These are phyloP conservation scores for Phytophthora boehmeriae DNA, from an alignment of 352 stramenopile genomes.

Conservation along the genomic window DNA sequence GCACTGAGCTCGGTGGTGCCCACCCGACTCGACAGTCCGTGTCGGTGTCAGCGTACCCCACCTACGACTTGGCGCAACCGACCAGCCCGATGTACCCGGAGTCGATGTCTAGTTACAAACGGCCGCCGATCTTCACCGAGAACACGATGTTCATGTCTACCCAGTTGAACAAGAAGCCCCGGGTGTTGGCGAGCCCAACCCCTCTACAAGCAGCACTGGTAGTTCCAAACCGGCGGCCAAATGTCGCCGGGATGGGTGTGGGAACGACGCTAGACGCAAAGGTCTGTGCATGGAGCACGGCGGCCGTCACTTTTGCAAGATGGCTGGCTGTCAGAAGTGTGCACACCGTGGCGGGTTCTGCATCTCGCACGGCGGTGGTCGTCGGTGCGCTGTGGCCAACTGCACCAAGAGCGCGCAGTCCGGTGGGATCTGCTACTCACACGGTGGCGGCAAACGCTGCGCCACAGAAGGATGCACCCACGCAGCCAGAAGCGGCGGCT, in stretches of 20 bases:
- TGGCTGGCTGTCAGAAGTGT: slow-evolving; percentile 83
- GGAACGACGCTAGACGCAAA: slow-evolving; percentile 76
- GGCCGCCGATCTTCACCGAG: slow-evolving; percentile 25
- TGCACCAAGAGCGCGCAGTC: slow-evolving; percentile 85
- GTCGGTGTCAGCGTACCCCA: slow-evolving; percentile 18
- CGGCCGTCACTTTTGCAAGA: slow-evolving; percentile 86
- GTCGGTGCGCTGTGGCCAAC: slow-evolving; percentile 71
- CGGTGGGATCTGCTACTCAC: slow-evolving; percentile 84
- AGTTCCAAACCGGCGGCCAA: slow-evolving; percentile 32
- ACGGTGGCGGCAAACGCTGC: slow-evolving; percentile 85
- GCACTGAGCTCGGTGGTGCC: slow-evolving; percentile 34
- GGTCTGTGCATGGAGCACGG: slow-evolving; percentile 90
- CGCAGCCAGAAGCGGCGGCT: slow-evolving; percentile 77
- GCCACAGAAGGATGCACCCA: slow-evolving; percentile 76
- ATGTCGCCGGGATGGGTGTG: slow-evolving; percentile 73
- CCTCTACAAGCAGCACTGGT: slow-evolving; percentile 28
- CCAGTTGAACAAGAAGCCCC: slow-evolving; percentile 28
- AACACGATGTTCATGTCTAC: slow-evolving; percentile 27
- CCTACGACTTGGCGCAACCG: slow-evolving; percentile 18
- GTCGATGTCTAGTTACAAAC: slow-evolving; percentile 21
- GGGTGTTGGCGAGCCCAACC: slow-evolving; percentile 31
- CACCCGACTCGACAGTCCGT: slow-evolving; percentile 16
- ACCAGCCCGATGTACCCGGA: slow-evolving; percentile 23
- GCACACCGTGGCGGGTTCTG: slow-evolving; percentile 83
- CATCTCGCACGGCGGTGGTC: slow-evolving; percentile 81